phyloP scores from a whole-genome alignment of 306 rosid species.

The Begonia loranthoides region DNA sequence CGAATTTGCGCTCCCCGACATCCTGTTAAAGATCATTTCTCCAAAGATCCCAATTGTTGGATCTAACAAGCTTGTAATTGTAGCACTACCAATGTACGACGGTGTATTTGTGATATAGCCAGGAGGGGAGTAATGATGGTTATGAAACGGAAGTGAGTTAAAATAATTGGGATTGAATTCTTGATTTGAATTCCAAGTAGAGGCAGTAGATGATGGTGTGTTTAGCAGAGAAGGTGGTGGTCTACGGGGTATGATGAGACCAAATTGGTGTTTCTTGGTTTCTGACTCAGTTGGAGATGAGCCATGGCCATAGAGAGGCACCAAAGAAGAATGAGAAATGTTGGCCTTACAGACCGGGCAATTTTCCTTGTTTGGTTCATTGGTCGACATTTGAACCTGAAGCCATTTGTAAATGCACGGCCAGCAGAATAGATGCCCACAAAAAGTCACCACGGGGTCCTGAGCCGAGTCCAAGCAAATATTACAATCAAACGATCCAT shows the following conservation, averaged over 20 bases:
- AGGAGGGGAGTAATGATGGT: conserved; percentile 32
- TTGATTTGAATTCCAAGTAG: conserved; percentile 4
- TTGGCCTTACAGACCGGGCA: conserved; percentile 73
- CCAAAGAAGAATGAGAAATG: conserved; percentile 39
- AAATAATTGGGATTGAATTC: conserved; percentile 36
- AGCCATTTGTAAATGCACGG: conserved; percentile 81
- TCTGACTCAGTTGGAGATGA: conserved; percentile 22
- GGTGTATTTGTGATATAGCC: conserved; percentile 23
- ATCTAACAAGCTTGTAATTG: conserved; percentile 28
- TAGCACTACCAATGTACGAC: conserved; percentile 27
- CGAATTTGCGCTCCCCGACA: conserved; percentile 37
- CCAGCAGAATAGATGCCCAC: conserved; percentile 85
- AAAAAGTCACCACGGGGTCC: conserved; percentile 72
- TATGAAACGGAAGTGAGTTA: conserved; percentile 25
- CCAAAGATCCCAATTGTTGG: conserved; percentile 57
- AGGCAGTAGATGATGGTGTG: too few species aligned
- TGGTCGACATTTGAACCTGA: conserved; percentile 28
- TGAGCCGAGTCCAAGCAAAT: conserved; percentile 68
- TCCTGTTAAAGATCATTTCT: conserved; percentile 49
- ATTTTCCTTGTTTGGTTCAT: conserved; percentile 23
- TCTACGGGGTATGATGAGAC: conserved; percentile 39
- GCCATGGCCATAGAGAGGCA: conserved; percentile 79
- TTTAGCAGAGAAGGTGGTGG: conserved; percentile 24
- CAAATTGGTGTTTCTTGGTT: conserved; percentile 28
- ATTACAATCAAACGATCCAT: conserved; percentile 60